phyloP scores from a whole-genome alignment of 2,329 filamentous ascomycete species.

The Epicoccum nigrum region DNA sequence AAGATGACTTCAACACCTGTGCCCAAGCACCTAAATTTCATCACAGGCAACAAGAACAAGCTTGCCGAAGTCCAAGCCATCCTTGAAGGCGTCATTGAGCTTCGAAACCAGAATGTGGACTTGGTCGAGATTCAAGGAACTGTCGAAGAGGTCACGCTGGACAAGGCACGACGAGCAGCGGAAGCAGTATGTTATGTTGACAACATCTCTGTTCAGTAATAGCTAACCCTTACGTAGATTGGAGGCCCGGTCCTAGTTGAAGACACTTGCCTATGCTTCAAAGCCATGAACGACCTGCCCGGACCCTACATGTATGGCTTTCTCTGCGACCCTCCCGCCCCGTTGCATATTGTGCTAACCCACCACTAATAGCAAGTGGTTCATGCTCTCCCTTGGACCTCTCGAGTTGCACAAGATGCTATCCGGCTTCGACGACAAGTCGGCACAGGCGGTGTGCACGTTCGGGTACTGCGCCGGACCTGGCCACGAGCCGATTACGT shows the following conservation, averaged over 20 bases:
- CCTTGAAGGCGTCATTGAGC: slow-evolving; percentile 70
- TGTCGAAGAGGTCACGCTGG: slow-evolving; percentile 86
- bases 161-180: slow-evolving; percentile 85
- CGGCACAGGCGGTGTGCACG: slow-evolving; percentile 90
- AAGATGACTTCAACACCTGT: slow-evolving; percentile 26
- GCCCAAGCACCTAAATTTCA: slow-evolving; percentile 77
- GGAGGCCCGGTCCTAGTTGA: slow-evolving; percentile 91
- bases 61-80: slow-evolving; percentile 88
- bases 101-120: slow-evolving; percentile 78
- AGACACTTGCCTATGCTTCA: slow-evolving; percentile 93
- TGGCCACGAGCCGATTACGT: slow-evolving; percentile 81
- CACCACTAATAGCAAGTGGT: slow-evolving; percentile 78
- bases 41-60: slow-evolving; percentile 96
- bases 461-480: slow-evolving; percentile 91
- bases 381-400: slow-evolving; percentile 82
- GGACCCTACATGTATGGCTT: slow-evolving; percentile 85
- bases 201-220: slow-evolving; percentile 1
- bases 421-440: slow-evolving; percentile 86
- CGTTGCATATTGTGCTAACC: slow-evolving; percentile 2
- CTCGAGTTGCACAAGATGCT: slow-evolving; percentile 89
- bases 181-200: slow-evolving; percentile 64
- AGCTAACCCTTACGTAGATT: slow-evolving; percentile 58
- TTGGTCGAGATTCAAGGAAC: slow-evolving; percentile 90
- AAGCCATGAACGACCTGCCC: slow-evolving; percentile 86
- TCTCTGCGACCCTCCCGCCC: neutral